phyloP scores from a whole-genome alignment of 306 rosid genomes.

The Gynostemma pentaphyllum region DNA sequence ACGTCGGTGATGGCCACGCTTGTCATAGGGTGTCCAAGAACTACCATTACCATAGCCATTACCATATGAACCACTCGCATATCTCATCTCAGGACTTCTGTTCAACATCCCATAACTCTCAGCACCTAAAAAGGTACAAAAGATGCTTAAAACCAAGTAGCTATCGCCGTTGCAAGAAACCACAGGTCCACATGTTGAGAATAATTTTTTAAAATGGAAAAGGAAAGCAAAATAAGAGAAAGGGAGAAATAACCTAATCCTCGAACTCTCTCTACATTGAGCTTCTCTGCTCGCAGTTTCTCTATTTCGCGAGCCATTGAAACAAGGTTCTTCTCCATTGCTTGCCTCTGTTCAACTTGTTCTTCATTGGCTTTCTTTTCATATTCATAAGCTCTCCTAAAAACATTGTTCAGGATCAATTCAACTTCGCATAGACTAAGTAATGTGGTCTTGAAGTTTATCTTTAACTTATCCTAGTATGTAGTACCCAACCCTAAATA shows the following conservation, averaged over 20 bases:
- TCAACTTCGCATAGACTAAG: slow-evolving; percentile 1
- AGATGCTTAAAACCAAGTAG: slow-evolving; percentile 12
- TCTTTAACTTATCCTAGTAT: background rate
- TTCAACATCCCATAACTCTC: slow-evolving; percentile 25
- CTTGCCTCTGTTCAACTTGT: slow-evolving; percentile 27
- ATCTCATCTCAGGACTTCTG: slow-evolving; percentile 32
- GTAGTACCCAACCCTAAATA: slow-evolving; percentile 4
- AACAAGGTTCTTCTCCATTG: slow-evolving; percentile 35
- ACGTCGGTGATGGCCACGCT: slow-evolving; percentile 16
- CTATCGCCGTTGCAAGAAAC: background rate
- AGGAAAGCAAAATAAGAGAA: background rate
- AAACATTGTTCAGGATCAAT: slow-evolving; percentile 14
- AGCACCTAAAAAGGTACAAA: slow-evolving; percentile 21
- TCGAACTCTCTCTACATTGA: slow-evolving; percentile 17
- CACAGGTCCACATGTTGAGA: background rate
- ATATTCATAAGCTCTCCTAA: slow-evolving; percentile 35
- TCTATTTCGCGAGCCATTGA: slow-evolving; percentile 47
- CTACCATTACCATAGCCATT: slow-evolving; percentile 19
- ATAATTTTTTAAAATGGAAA: background rate
- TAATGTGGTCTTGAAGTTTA: slow-evolving; percentile 8
- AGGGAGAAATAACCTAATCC: slow-evolving; percentile 24
- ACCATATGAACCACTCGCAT: slow-evolving; percentile 19
- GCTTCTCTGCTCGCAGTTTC: slow-evolving; percentile 25
- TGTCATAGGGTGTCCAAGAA: slow-evolving; percentile 26
- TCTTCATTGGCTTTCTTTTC: slow-evolving; percentile 35